Conservation (phyloP, 495 filamentous ascomycete genomes). For the Umbilicaria muhlenbergii region DNA sequence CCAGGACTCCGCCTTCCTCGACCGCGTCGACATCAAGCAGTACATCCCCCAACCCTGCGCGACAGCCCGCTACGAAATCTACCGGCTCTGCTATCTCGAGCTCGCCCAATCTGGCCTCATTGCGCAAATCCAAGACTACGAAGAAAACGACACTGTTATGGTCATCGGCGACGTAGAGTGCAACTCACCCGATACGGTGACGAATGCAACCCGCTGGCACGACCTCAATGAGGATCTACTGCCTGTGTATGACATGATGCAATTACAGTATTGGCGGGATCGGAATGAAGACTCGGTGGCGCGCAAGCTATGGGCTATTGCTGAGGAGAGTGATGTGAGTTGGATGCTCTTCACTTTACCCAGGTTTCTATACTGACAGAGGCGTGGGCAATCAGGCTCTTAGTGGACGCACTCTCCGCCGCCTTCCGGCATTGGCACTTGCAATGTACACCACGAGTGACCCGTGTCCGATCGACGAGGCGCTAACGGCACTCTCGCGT, state of each 20-base stretch:
- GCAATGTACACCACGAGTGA: slow-evolving; percentile 8
- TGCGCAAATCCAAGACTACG: background rate
- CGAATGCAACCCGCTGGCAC: background rate
- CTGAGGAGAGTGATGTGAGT: slow-evolving; percentile 4
- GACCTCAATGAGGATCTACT: background rate
- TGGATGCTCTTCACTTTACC: background rate
- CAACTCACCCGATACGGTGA: too few species aligned
- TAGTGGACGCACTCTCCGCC: slow-evolving; percentile 15
- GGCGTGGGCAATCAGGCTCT: slow-evolving; percentile 4
- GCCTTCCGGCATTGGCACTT: slow-evolving; percentile 12
- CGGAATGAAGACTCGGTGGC: background rate
- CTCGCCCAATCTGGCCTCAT: slow-evolving; percentile 28
- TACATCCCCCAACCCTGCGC: slow-evolving; percentile 24
- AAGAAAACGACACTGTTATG: background rate
- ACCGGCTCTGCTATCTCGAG: slow-evolving; percentile 32
- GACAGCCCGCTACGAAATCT: slow-evolving; percentile 32
- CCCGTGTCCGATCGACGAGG: slow-evolving; percentile 10
- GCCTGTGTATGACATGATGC: background rate
- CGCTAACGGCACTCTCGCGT: slow-evolving; percentile 9
- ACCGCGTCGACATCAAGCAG: slow-evolving; percentile 37
- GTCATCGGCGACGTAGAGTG: too few species aligned
- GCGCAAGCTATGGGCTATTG: slow-evolving; percentile 1
- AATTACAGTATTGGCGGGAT: background rate
- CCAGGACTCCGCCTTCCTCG: slow-evolving; percentile 36
- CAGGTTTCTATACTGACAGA: too few species aligned